Evolutionary conservation across 768 basidiomycete genomes (phyloP), one percentile per base, ranked within the genome.

Genomic region (Neoboletus brunneissimus): DNA sequence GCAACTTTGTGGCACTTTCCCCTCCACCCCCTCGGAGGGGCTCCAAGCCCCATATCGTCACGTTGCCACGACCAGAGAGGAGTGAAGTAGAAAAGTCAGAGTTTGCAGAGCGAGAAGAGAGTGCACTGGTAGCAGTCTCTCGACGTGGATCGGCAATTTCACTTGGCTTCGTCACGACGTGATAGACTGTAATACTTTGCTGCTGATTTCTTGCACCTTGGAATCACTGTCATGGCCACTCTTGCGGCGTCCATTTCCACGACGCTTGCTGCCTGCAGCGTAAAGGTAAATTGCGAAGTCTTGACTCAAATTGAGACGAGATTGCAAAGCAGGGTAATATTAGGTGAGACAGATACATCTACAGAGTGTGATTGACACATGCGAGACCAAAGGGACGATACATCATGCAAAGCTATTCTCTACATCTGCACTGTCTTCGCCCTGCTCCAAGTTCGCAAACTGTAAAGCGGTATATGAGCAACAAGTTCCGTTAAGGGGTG

Each of bases 351-450:
- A 37, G 31, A 20, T 64, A 69, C 22, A 20, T 55, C 44, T 68
- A 71, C 63, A 64, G 25, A 50, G 50, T 25, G 41, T 45, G 38
- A 22, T 25, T 22, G 50, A 53, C 34, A 16, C 4, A 25, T 25
- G 37, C 32, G 45, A 49, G 42, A 58, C 35, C 40, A 35, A 49
- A 43, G 22, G 42, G 56, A 57, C 42, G 56, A 56, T 59, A 67
- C 41, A 70, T 82, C 79, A 97, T 58, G 89, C 89, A 74, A 98
- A 90, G 72, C 86, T 89, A 71, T 98, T 94, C 76, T 98, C 94
- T 10, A 97, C 91, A 71, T 98, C 94, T 25, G 94, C 94, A 53
- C 89, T 91, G 67, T 96, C 94, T 48, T 97, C 94, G 7, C 89
- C 91, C 60, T 84, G 84, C 67, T 96, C 94, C 63, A 98, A 77